Evolutionary conservation across 495 filamentous ascomycete genomes (phyloP).

Genomic region (Wilcoxina mikolae): DNA sequence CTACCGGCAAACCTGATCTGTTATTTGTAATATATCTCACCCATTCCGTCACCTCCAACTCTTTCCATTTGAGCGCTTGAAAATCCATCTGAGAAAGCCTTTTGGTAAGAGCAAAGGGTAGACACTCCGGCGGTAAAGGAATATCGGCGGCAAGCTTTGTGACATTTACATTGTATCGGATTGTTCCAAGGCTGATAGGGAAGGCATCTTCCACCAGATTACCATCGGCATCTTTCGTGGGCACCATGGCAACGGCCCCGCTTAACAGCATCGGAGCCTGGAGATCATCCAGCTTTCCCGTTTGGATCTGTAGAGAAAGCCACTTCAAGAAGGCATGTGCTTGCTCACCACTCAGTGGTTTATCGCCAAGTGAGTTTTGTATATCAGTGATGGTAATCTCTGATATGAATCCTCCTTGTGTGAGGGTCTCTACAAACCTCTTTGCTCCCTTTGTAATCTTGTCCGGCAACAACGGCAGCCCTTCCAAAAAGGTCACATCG

Average conservation of each 20-base stretch:
- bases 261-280: constrained; percentile 53
- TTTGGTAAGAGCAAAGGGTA: constrained; percentile 69
- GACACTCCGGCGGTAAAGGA: constrained; percentile 64
- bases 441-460: constrained; percentile 47
- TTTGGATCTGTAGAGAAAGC: constrained; percentile 31
- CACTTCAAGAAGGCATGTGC: constrained; percentile 69
- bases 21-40: constrained; percentile 49
- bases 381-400: constrained; percentile 80
- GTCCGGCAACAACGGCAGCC: constrained; percentile 75
- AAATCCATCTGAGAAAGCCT: constrained; percentile 44
- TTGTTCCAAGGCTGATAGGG: constrained; percentile 59
- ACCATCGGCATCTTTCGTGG: constrained; percentile 1
- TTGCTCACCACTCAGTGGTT: constrained; percentile 59
- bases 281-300: constrained; percentile 48
- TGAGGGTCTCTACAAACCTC: constrained; percentile 61
- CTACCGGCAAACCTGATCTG: constrained; percentile 30
- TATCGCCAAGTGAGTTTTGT: constrained; percentile 57
- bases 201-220: constrained; percentile 45
- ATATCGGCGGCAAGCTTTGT: constrained; percentile 65
- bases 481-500: constrained; percentile 71
- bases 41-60: constrained; percentile 71
- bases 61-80: constrained; percentile 66
- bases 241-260: constrained; percentile 56
- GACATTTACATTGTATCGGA: constrained; percentile 57
- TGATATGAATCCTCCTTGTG: constrained; percentile 62